These are phyloP conservation scores for Suillus clintonianus DNA, from an alignment of 768 basidiomycete genomes.

Conservation along the genomic window DNA sequence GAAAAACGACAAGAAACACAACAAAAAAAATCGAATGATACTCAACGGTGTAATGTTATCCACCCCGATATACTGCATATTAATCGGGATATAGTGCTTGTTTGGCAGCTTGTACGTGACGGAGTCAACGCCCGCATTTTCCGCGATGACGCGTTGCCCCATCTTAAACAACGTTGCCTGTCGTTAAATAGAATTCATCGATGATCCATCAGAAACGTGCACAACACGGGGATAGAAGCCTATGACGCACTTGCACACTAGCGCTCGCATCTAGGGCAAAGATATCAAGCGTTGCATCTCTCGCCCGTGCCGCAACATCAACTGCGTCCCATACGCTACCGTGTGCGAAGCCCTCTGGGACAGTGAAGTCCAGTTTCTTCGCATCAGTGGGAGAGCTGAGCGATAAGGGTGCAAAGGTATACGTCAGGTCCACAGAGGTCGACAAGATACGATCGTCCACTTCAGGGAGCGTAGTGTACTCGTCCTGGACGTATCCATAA, in stretches of 20 bases:
- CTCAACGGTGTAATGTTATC: slow-evolving; percentile 70
- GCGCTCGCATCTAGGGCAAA: slow-evolving; percentile 91
- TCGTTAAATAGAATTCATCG: neutral
- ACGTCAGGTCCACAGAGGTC: slow-evolving; percentile 79
- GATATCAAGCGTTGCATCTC: slow-evolving; percentile 68
- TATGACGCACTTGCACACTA: slow-evolving; percentile 76
- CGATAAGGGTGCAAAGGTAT: slow-evolving; percentile 56
- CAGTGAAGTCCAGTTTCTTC: slow-evolving; percentile 50
- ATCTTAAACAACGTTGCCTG: slow-evolving; percentile 94
- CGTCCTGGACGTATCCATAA: slow-evolving; percentile 76
- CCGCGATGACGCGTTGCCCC: slow-evolving; percentile 68
- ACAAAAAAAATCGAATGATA: slow-evolving; percentile 20
- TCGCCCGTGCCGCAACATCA: slow-evolving; percentile 52
- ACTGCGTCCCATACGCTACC: slow-evolving; percentile 64
- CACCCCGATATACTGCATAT: slow-evolving; percentile 71
- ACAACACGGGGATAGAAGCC: neutral
- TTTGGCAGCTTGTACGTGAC: slow-evolving; percentile 85
- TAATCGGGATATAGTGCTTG: slow-evolving; percentile 92
- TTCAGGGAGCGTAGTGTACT: slow-evolving; percentile 83
- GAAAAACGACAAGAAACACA: too few species aligned
- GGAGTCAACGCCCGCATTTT: slow-evolving; percentile 57
- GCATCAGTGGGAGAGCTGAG: slow-evolving; percentile 52
- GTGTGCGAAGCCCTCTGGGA: slow-evolving; percentile 36
- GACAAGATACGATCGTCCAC: slow-evolving; percentile 91
- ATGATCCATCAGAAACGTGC: slow-evolving; percentile 3